These are phyloP conservation scores for Fusarium udum DNA, from an alignment of 2,329 filamentous ascomycete genomes.

Conservation along the genomic window DNA sequence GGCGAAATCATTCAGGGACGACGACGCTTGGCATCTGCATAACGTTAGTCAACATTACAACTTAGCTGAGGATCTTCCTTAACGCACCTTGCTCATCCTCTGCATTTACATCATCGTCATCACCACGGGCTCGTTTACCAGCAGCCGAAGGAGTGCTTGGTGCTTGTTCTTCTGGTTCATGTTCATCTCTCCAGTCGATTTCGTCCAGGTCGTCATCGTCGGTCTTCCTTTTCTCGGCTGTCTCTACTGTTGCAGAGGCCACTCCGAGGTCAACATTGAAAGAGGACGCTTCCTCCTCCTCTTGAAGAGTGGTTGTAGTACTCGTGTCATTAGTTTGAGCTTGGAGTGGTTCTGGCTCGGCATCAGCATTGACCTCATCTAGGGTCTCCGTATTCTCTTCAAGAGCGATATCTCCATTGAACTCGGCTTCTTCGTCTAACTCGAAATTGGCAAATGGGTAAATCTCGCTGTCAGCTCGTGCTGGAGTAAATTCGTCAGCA, in stretches of 20 bases:
- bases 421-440: conserved; percentile 34
- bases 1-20: conserved; percentile 48
- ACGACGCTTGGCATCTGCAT: conserved; percentile 61
- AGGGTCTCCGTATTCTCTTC: conserved; percentile 28
- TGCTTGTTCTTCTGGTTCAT: conserved; percentile 35
- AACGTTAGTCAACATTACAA: conserved; percentile 43
- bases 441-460: conserved; percentile 42
- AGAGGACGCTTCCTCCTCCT: conserved; percentile 44
- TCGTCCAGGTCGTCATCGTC: conserved; percentile 40
- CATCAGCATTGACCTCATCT: conserved; percentile 21
- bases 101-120: conserved; percentile 43
- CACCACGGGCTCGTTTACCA: conserved; percentile 44
- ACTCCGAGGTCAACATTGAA: conserved; percentile 37
- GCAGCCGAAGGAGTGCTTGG: conserved; percentile 32
- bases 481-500: conserved; percentile 42
- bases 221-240: conserved; percentile 31
- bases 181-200: conserved; percentile 46
- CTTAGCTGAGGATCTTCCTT: too few species aligned
- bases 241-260: conserved; percentile 32
- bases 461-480: conserved; percentile 34
- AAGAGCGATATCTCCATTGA: conserved; percentile 27
- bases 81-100: conserved; percentile 49
- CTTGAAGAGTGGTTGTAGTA: conserved; percentile 48
- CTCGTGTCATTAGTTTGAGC: conserved; percentile 40
- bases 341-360: conserved; percentile 17